Percentiles rank a stretch among this genome's conserved stretches.
Conservation (phyloP, 177 flowering plant genomes). For the Vitis hybrid region DNA sequence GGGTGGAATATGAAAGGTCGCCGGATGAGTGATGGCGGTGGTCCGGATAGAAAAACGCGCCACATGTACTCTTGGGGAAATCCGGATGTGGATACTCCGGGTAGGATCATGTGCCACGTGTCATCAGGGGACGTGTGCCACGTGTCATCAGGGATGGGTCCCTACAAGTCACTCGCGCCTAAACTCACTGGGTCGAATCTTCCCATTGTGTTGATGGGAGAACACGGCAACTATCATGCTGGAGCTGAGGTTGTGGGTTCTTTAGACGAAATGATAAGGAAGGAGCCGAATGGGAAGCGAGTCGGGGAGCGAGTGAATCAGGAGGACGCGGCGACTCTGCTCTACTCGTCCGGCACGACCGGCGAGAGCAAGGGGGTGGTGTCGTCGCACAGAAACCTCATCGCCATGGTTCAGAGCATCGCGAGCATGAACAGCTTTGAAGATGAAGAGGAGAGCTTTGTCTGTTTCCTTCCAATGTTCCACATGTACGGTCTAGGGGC, state of each 20-base stretch:
- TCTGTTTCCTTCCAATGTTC: slow-evolving; percentile 93
- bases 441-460: slow-evolving; percentile 39
- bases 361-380: slow-evolving; percentile 87
- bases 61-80: no score
- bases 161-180: slow-evolving; percentile 45
- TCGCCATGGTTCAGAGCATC: slow-evolving; percentile 67
- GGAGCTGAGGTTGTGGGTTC: slow-evolving; percentile 26
- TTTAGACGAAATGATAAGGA: slow-evolving; percentile 46
- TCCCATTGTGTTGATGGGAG: slow-evolving; percentile 57
- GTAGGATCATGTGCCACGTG: no score
- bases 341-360: slow-evolving; percentile 93
- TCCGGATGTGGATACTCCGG: no score
- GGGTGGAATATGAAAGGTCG: no score
- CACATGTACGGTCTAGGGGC: slow-evolving; percentile 89
- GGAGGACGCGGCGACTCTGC: slow-evolving; percentile 76
- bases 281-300: slow-evolving; percentile 33
- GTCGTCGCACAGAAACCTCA: slow-evolving; percentile 70
- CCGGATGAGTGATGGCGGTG: no score
- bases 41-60: no score
- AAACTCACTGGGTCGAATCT: slow-evolving; percentile 54
- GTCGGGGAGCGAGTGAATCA: slow-evolving; percentile 52
- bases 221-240: neutral
- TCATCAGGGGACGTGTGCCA: no score
- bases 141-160: no score
- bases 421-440: slow-evolving; percentile 31